These are phyloP conservation scores for Gamarada debralockiae DNA, from an alignment of 495 filamentous ascomycete genomes.

Conservation along the genomic window DNA sequence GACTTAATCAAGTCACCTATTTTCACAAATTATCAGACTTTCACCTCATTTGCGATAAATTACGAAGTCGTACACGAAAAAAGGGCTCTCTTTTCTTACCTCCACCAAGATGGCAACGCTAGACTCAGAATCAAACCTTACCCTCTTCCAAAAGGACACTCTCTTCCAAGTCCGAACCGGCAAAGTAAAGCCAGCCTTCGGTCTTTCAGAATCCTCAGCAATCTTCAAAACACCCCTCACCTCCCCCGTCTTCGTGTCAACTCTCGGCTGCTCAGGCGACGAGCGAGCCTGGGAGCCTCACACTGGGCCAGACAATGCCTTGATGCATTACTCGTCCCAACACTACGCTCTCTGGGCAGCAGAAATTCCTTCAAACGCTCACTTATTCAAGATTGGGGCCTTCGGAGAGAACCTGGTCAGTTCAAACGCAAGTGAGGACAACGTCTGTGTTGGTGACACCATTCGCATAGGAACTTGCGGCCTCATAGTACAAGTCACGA, in stretches of 20 bases:
- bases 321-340: conserved; percentile 48
- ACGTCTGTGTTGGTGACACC: conserved; percentile 52
- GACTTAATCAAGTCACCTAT: too few species aligned
- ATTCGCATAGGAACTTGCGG: conserved; percentile 35
- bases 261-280: conserved; percentile 42
- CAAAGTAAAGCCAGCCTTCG: neutral
- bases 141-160: neutral
- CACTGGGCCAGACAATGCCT: conserved; percentile 47
- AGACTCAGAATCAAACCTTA: too few species aligned
- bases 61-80: too few species aligned
- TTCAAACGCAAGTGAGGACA: conserved; percentile 43
- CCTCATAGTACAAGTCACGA: conserved; percentile 2
- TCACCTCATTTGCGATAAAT: too few species aligned
- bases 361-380: conserved; percentile 33
- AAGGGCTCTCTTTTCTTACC: too few species aligned
- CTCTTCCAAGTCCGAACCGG: conserved; percentile 3
- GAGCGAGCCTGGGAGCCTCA: conserved; percentile 50
- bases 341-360: conserved; percentile 43
- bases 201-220: conserved; percentile 33
- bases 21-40: too few species aligned
- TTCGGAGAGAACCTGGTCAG: conserved; percentile 54
- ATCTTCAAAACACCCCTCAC: conserved; percentile 41
- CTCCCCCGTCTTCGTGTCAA: conserved; percentile 32
- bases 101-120: too few species aligned
- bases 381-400: conserved; percentile 39